A percentile compares a stretch with the other conserved stretches of the same genome.
These are phyloP conservation scores for Yarrowia alimentaria DNA, from an alignment of 805 yeast species.

Conservation along the genomic window DNA sequence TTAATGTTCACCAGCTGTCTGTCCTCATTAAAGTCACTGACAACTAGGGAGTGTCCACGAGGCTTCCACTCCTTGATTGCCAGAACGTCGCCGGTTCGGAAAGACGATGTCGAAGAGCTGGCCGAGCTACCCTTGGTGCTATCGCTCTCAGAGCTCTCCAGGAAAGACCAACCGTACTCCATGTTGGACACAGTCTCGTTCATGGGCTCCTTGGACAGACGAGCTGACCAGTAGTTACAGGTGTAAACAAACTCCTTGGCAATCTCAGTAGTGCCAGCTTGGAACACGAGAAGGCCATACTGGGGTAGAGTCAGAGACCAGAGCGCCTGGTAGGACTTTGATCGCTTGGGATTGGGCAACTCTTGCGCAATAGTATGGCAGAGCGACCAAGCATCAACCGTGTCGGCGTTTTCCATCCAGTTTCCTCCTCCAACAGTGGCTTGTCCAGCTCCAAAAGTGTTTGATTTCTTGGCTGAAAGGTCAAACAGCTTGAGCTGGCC, in stretches of 20 bases:
- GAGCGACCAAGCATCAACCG: constrained; percentile 53
- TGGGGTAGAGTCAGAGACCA: constrained; percentile 61
- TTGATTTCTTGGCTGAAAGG: constrained; percentile 27
- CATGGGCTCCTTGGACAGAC: constrained; percentile 74
- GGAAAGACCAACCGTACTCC: constrained; percentile 73
- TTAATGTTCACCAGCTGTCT: constrained; percentile 46
- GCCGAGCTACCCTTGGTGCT: too few species aligned
- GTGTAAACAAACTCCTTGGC: constrained; percentile 71
- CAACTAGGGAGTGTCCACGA: constrained; percentile 37
- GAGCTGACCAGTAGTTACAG: constrained; percentile 88
- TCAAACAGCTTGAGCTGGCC: constrained; percentile 61
- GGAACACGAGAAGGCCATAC: constrained; percentile 51
- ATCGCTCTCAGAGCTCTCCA: background rate
- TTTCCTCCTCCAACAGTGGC: constrained; percentile 57
- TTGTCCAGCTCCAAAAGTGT: constrained; percentile 35
- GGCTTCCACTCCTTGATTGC: constrained; percentile 40
- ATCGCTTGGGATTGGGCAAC: constrained; percentile 38
- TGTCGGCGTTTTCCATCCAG: constrained; percentile 64
- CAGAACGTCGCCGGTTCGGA: constrained; percentile 33
- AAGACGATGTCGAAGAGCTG: too few species aligned
- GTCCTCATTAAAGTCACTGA: constrained; percentile 36
- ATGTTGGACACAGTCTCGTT: constrained; percentile 67
- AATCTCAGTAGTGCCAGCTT: constrained; percentile 62
- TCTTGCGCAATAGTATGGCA: constrained; percentile 48
- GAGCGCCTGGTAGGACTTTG: constrained; percentile 42